Evolutionary conservation across 345 rosid species (phyloP).

Genomic region (Balakata baccata): DNA sequence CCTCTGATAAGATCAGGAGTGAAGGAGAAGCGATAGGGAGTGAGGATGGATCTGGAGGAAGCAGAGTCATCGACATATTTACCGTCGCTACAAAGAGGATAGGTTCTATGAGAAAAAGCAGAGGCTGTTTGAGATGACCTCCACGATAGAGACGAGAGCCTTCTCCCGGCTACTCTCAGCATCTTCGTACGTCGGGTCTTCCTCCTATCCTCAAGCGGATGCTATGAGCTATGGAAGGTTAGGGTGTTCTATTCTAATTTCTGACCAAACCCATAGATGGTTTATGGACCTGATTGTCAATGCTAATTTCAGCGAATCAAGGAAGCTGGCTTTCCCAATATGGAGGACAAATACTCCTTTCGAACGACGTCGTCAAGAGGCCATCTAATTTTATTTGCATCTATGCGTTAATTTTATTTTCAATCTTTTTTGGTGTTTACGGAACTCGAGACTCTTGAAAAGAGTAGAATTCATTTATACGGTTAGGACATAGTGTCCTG

Average conservation of each 20-base stretch:
- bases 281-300: too few species aligned
- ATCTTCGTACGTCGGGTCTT: slow-evolving; percentile 34
- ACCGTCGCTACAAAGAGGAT: slow-evolving; percentile 24
- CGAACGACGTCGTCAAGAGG: too few species aligned
- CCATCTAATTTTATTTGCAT: too few species aligned
- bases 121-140: slow-evolving; percentile 42
- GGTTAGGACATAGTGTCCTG: too few species aligned
- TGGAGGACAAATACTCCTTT: too few species aligned
- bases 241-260: not conserved
- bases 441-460: too few species aligned
- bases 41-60: slow-evolving; percentile 36
- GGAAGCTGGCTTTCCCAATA: too few species aligned
- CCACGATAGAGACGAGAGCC: slow-evolving; percentile 52
- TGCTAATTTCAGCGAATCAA: too few species aligned
- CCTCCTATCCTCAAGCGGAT: slow-evolving; percentile 3
- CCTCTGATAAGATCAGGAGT: slow-evolving; percentile 54
- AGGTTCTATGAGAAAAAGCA: slow-evolving; percentile 31
- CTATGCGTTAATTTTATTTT: too few species aligned
- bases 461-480: too few species aligned
- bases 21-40: slow-evolving; percentile 26
- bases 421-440: too few species aligned
- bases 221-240: not conserved
- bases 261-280: too few species aligned
- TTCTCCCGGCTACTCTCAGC: slow-evolving; percentile 76
- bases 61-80: slow-evolving; percentile 19